Base-by-base conservation (phyloP, 805 yeast genomes). In the Yamadazyma insecticola region DNA sequence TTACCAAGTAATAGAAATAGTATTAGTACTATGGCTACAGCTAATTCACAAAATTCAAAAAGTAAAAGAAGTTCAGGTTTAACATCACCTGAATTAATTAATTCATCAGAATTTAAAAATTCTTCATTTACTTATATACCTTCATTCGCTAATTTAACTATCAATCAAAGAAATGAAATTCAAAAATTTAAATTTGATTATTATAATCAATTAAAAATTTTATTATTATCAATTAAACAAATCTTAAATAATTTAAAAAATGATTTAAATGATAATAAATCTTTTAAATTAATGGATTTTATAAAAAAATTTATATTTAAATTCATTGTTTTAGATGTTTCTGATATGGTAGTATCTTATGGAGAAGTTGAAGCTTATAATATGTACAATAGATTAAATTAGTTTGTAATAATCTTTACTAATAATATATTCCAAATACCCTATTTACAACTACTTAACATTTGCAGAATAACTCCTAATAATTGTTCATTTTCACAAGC, bases 401-500 rank as follows among this genome's bases (percentile, higher is more conserved):
- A 27, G 19, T 12, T 13, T 16, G 28, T 25, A 16, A 14, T 16
- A 22, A 15, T 29, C 21, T 23, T 25, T 15, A n/a, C 12, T 15
- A 20, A n/a, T 20, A 22, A 16, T 25, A 16, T 20, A 22, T 9
- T 8, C 5, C 25, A n/a, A 6, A 12, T 8, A 12, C 25, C 25
- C 33, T 36, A 63, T 45, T 63, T 61, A 50, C 98, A 92, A 3
- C 92, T 81, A 22, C 83, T 71, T 36, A 92, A 69, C 99, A 92
- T 92, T 41, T 82, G 87, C 44, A 88, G 82, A 22, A 92, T 83
- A n/a, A 92, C 99, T 18, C 78, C 72, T 23, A 89, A 62, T 25
- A 92, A 65, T 62, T 92, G 98, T 35, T 84, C 95, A 49, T 92
- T 92, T 51, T 92, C 98, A 57, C 97, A 89, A 0, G 99, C 99